Base-by-base conservation (phyloP, 192 early-diverging fungal genomes). In the Coemansia sp. region DNA sequence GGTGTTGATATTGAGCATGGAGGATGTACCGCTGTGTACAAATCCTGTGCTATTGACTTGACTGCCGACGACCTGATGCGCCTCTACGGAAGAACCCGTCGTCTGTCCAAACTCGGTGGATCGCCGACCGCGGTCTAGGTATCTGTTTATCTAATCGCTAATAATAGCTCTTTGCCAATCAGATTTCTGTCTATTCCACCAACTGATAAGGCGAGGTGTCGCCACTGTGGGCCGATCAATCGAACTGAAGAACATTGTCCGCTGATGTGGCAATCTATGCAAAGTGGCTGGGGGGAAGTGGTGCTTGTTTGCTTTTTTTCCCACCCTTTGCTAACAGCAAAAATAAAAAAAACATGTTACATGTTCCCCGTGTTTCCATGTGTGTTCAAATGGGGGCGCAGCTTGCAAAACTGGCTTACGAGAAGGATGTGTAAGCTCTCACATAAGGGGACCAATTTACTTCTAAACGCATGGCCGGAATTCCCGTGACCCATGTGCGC, bases 1-100 rank as follows among this genome's bases (percentile, higher is more conserved):
- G 86, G 87, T 56, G 75, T 78, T 3, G 70, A 83, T 20, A 78
- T 78, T 40, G 71, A 77, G 61, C 69, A 74, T 16, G 80, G 80
- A 52, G 80, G 76, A 1, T 67, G 72, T 67, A 64, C 73, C 15
- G 68, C 73, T 20, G 43, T 63, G 52, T 83, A 83, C 80, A 68
- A 63, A 55, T 74, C 75, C n/a, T 83, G 80, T 30, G 80, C 80
- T 6, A 78, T 83, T 53, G 80, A 83, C 12, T 66, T 83, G 41
- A 83, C 80, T 18, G 80, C 80, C 41, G 80, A 83, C 18, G 80
- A 83, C 34, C 64, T 83, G 58, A 65, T 78, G 75, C 75, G 80
- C 44, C 60, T 78, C 24, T 83, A 78, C 32, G 73, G 80, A 39
- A 68, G 53, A 61, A 69, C 71, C 61, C 62, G 75, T 47, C 67